Evolutionary conservation across 1,284 basidiomycete species (phyloP).

Genomic region (Butyriboletus appendiculatus): DNA sequence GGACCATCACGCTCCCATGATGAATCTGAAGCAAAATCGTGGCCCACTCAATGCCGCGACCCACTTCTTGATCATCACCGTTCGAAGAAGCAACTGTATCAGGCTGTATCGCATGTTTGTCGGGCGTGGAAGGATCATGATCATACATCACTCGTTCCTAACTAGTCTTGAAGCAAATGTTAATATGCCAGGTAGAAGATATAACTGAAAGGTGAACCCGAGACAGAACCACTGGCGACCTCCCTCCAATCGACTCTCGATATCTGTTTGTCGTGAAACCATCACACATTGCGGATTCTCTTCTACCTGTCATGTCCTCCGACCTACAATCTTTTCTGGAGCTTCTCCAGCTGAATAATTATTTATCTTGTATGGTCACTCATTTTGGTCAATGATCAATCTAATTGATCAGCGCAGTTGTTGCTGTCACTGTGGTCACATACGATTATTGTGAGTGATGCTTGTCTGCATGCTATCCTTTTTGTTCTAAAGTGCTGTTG

Average conservation of each 20-base stretch:
- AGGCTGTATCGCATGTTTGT: too few species aligned
- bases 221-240: background rate
- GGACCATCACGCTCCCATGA: too few species aligned
- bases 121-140: too few species aligned
- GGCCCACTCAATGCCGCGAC: too few species aligned
- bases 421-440: background rate
- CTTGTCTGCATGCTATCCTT: background rate
- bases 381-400: background rate
- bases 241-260: too few species aligned
- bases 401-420: background rate
- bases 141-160: background rate
- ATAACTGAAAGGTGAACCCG: background rate
- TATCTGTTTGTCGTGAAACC: background rate
- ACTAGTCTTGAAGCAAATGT: background rate
- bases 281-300: background rate
- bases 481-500: background rate
- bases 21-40: too few species aligned
- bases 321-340: background rate
- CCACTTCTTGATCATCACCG: too few species aligned
- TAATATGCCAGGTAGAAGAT: background rate
- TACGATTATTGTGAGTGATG: constrained; percentile 9
- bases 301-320: constrained; percentile 3
- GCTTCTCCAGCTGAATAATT: background rate
- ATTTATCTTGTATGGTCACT: background rate
- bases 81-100: too few species aligned